Conservation (phyloP, 257 asterid species). For the Paraleonurus japonicus region DNA sequence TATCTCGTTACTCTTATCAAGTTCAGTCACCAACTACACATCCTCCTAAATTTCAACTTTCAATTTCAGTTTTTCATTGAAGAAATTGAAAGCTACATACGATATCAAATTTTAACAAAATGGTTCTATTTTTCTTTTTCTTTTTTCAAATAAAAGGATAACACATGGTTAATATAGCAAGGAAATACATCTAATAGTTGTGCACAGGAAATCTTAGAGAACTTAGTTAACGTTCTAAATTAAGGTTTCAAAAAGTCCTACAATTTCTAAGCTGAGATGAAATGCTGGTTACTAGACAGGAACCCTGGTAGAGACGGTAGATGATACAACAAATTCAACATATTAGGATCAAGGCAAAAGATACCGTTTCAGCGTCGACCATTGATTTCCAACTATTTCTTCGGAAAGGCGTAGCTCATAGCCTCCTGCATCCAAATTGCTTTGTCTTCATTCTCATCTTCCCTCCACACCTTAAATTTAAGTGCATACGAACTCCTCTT, state of each 20-base stretch:
- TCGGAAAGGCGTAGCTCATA: constrained; percentile 26
- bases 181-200: background rate
- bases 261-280: background rate
- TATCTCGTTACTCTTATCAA: background rate
- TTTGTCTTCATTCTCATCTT: constrained; percentile 32
- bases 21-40: background rate
- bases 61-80: background rate
- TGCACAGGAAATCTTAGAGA: background rate
- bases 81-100: background rate
- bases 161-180: background rate
- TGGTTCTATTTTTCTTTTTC: background rate
- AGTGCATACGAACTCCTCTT: background rate
- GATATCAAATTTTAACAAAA: background rate
- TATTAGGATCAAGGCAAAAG: background rate
- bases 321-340: background rate
- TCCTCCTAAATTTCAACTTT: background rate
- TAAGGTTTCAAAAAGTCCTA: background rate
- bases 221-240: background rate
- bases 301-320: background rate
- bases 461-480: constrained; percentile 41
- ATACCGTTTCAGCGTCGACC: background rate
- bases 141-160: background rate
- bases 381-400: constrained; percentile 4
- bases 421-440: constrained; percentile 41
- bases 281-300: background rate